Evolutionary conservation across 1,139 yeast species (phyloP).

Genomic region (Taiozyma sp.): DNA sequence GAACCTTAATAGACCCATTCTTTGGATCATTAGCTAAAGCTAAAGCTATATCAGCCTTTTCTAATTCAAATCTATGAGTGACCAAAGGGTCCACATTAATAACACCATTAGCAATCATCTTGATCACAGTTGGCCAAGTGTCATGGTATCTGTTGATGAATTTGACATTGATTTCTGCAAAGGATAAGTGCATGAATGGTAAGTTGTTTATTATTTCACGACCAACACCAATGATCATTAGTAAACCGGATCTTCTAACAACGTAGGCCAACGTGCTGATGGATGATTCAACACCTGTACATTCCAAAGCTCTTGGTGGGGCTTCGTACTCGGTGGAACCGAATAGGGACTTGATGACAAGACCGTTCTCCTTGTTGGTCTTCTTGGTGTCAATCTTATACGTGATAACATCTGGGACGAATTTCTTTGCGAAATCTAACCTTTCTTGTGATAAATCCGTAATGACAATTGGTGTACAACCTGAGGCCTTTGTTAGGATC

Average conservation of each 20-base stretch:
- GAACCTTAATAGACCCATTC: conserved; percentile 30
- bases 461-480: conserved; percentile 52
- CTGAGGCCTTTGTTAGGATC: conserved; percentile 71
- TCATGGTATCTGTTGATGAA: conserved; percentile 36
- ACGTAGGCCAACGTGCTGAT: conserved; percentile 41
- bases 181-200: conserved; percentile 36
- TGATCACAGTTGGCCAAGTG: conserved; percentile 48
- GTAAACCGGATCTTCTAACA: conserved; percentile 31
- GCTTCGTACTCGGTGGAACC: conserved; percentile 25
- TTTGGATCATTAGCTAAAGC: conserved; percentile 23
- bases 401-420: conserved; percentile 29
- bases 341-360: conserved; percentile 26
- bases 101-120: conserved; percentile 53
- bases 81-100: conserved; percentile 62
- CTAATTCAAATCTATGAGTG: conserved; percentile 68
- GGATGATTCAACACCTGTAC: conserved; percentile 68
- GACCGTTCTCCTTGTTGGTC: conserved; percentile 26
- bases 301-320: conserved; percentile 48
- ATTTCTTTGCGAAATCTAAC: conserved; percentile 23
- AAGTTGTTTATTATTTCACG: conserved; percentile 30
- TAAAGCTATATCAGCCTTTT: conserved; percentile 71
- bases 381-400: conserved; percentile 27
- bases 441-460: conserved; percentile 24
- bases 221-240: conserved; percentile 35
- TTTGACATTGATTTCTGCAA: conserved; percentile 34